Evolutionary conservation across 805 yeast species (phyloP).

Genomic region (Candida stauntonica): DNA sequence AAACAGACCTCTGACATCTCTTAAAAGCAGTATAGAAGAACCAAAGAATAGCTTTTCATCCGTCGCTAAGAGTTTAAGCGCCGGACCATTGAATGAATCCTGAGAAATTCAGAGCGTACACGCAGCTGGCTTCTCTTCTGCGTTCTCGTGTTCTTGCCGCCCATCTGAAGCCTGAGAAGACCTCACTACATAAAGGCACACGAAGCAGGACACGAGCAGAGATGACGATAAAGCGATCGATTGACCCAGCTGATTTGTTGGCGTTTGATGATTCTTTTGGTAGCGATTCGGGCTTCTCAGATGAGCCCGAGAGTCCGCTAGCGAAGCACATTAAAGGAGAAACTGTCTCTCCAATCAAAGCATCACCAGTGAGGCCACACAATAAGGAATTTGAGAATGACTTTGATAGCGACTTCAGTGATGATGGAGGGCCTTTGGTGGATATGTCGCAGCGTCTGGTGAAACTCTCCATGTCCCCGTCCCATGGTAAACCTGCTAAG

Average conservation of each 20-base stretch:
- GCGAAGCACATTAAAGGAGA: neutral
- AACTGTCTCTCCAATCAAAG: neutral
- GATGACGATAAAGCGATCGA: neutral
- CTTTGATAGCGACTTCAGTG: slow-evolving; percentile 16
- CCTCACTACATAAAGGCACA: neutral
- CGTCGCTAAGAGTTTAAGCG: neutral
- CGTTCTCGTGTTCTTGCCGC: slow-evolving; percentile 5
- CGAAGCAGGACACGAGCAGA: neutral
- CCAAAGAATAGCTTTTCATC: neutral
- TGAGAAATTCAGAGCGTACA: neutral
- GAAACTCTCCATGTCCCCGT: too few species aligned
- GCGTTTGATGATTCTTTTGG: slow-evolving; percentile 22
- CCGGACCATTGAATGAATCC: slow-evolving; percentile 1
- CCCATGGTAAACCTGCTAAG: too few species aligned
- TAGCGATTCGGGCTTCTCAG: slow-evolving; percentile 2
- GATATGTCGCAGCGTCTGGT: neutral
- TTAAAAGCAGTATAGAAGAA: too few species aligned
- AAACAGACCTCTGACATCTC: too few species aligned
- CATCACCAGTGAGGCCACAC: slow-evolving; percentile 12
- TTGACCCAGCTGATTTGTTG: slow-evolving; percentile 19
- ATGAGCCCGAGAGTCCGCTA: neutral
- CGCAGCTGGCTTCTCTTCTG: slow-evolving; percentile 11
- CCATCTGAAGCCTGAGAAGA: too few species aligned
- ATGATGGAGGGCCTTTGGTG: slow-evolving; percentile 1
- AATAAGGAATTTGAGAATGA: slow-evolving; percentile 19